Conservation (phyloP, 1,284 basidiomycete genomes). For the Trichosporon sp. region DNA sequence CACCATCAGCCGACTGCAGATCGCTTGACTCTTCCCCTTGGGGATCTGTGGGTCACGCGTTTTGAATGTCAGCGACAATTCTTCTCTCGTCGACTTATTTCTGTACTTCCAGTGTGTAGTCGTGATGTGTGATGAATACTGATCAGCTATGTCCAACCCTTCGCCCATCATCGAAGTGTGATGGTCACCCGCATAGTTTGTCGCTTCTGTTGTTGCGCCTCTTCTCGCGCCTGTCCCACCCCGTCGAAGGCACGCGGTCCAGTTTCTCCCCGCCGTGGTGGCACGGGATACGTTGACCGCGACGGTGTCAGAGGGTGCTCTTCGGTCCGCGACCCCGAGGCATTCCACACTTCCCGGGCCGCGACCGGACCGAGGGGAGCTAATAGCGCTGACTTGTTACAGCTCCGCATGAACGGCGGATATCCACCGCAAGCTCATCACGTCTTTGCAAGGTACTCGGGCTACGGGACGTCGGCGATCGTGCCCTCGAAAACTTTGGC, state of each 20-base stretch:
- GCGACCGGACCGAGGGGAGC: background rate
- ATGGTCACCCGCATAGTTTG: too few relatives aligned
- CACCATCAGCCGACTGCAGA: constrained; percentile 18
- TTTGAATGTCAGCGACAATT: constrained; percentile 15
- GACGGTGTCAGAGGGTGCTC: background rate
- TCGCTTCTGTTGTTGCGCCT: too few relatives aligned
- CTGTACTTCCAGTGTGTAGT: too few relatives aligned
- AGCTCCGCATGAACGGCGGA: background rate
- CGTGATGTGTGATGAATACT: too few relatives aligned
- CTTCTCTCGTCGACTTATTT: background rate
- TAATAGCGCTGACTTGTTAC: background rate
- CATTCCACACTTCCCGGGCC: background rate
- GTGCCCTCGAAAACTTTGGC: too few relatives aligned
- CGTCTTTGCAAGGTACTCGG: too few relatives aligned
- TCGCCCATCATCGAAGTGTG: too few relatives aligned
- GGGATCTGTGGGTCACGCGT: constrained; percentile 15
- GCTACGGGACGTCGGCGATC: background rate
- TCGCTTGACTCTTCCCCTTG: constrained; percentile 16
- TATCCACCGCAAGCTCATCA: background rate
- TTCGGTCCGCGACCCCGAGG: background rate
- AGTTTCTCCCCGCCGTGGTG: background rate
- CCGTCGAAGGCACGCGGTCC: too few relatives aligned
- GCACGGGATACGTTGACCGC: background rate
- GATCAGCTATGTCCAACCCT: too few relatives aligned
- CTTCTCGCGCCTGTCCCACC: too few relatives aligned